Evolutionary conservation across 352 stramenopile species (phyloP).

Genomic region (Phytophthora pinifolia): DNA sequence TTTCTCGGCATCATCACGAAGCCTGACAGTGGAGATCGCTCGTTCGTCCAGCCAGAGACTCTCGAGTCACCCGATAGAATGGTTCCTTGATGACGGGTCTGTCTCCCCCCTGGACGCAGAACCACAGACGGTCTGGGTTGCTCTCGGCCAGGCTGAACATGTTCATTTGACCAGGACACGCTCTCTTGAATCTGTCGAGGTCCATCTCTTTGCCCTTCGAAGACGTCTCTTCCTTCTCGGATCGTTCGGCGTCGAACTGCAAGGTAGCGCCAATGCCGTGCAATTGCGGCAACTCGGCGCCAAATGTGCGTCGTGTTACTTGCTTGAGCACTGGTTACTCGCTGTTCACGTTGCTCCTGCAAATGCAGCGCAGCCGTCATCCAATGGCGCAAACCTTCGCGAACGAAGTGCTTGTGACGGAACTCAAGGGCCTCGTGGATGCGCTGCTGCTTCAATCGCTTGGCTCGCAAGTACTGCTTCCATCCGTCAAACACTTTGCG

Average conservation of each 20-base stretch:
- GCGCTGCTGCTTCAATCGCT: slow-evolving; percentile 37
- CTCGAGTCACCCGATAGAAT: background rate
- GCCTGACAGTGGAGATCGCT: slow-evolving; percentile 26
- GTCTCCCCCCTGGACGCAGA: background rate
- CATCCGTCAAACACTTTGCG: slow-evolving; percentile 32
- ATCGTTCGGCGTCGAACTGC: slow-evolving; percentile 13
- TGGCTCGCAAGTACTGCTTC: slow-evolving; percentile 34
- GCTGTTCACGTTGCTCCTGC: slow-evolving; percentile 35
- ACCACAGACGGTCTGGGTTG: background rate
- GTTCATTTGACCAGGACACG: slow-evolving; percentile 7
- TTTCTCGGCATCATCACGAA: slow-evolving; percentile 41
- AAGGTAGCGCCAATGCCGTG: slow-evolving; percentile 36
- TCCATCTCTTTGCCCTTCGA: background rate
- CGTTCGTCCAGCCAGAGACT: slow-evolving; percentile 7
- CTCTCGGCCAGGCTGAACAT: background rate
- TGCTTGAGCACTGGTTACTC: slow-evolving; percentile 22
- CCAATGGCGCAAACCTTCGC: slow-evolving; percentile 49
- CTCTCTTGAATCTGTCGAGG: slow-evolving; percentile 9
- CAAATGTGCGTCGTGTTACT: slow-evolving; percentile 25
- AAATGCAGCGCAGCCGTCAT: slow-evolving; percentile 43
- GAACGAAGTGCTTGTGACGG: slow-evolving; percentile 44
- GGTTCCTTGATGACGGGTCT: background rate
- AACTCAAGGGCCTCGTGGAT: slow-evolving; percentile 56
- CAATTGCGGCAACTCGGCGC: slow-evolving; percentile 34
- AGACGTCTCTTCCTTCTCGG: slow-evolving; percentile 3